Percentiles rank a stretch among this genome's conserved stretches.
Conservation (phyloP, 106 monocot genomes). For the Narthecium ossifragum region DNA sequence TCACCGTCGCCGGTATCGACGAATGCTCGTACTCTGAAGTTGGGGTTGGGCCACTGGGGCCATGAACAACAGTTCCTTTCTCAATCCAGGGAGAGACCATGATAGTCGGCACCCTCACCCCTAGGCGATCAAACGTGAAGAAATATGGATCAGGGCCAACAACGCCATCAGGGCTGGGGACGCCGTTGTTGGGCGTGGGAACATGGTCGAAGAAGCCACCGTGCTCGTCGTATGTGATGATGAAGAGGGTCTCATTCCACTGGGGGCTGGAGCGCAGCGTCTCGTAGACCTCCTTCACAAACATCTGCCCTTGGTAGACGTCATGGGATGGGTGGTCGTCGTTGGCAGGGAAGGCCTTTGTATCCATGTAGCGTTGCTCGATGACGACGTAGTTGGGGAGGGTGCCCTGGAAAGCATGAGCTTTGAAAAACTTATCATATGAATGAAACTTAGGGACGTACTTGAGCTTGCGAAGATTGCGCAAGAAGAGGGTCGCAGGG, state of each 20-base stretch:
- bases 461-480: slow-evolving; percentile 40
- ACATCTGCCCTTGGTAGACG: too few relatives aligned
- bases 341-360: slow-evolving; percentile 76
- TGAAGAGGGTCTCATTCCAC: too few relatives aligned
- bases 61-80: slow-evolving; percentile 85
- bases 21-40: slow-evolving; percentile 85
- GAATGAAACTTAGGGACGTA: slow-evolving; percentile 47
- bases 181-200: slow-evolving; percentile 43
- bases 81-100: slow-evolving; percentile 90
- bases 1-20: too few relatives aligned
- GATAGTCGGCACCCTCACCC: slow-evolving; percentile 74
- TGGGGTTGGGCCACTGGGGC: slow-evolving; percentile 60
- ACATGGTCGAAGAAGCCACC: too few relatives aligned
- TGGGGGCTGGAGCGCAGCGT: too few relatives aligned
- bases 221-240: too few relatives aligned
- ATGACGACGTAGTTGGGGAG: too few relatives aligned
- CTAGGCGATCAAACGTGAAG: slow-evolving; percentile 62
- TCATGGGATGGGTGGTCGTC: slow-evolving; percentile 92
- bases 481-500: slow-evolving; percentile 42
- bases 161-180: slow-evolving; percentile 70
- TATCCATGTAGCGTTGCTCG: too few relatives aligned
- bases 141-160: slow-evolving; percentile 54
- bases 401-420: slow-evolving; percentile 28
- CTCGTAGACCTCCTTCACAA: too few relatives aligned
- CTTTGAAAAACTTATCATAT: slow-evolving; percentile 38